Conservation (phyloP, 805 yeast species). For the Saturnispora gosingensis region DNA sequence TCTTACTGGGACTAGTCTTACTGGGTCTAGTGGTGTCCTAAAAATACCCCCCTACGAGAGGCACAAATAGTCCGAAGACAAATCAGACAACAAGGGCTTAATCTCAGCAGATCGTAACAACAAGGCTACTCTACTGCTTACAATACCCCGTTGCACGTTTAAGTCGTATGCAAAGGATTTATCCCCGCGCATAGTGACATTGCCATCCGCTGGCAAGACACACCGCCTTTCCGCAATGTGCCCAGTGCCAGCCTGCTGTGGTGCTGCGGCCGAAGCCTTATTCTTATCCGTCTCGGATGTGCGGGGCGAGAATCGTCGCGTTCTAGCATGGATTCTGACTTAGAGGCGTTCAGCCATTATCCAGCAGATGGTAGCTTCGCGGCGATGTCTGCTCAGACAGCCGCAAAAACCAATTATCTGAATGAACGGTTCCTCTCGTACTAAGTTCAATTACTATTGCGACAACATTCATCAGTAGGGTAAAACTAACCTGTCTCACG, state of each 20-base stretch:
- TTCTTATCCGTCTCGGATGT: slow-evolving; percentile 34
- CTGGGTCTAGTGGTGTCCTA: no score
- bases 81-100: slow-evolving; percentile 36
- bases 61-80: slow-evolving; percentile 16
- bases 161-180: slow-evolving; percentile 31
- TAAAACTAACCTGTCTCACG: no score
- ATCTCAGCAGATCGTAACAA: slow-evolving; percentile 45
- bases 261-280: slow-evolving; percentile 35
- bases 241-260: slow-evolving; percentile 33
- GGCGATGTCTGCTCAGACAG: no score
- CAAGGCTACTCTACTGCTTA: slow-evolving; percentile 45
- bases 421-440: no score
- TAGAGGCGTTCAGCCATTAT: slow-evolving; percentile 42
- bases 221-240: slow-evolving; percentile 26
- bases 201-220: slow-evolving; percentile 36
- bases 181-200: slow-evolving; percentile 37
- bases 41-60: no score
- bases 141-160: slow-evolving; percentile 11
- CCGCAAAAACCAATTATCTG: no score
- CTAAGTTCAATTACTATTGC: no score
- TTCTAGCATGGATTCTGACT: slow-evolving; percentile 46
- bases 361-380: no score
- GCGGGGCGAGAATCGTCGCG: slow-evolving; percentile 36
- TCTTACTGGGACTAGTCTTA: no score
- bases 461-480: no score